phyloP scores from a whole-genome alignment of 805 yeast species.

The Candida manassasensis region DNA sequence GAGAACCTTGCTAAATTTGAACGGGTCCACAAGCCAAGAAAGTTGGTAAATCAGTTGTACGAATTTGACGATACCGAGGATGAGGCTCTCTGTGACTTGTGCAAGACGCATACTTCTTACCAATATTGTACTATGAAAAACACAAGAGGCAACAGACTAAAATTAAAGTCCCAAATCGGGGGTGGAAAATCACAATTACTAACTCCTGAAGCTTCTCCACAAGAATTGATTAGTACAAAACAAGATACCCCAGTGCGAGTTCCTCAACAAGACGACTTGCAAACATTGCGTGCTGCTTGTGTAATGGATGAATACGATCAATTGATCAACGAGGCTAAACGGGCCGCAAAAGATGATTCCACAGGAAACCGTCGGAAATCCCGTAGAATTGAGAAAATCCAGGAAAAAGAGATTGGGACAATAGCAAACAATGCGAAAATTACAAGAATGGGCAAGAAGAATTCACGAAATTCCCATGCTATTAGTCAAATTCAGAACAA shows the following conservation, averaged over 20 bases:
- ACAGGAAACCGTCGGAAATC: constrained; percentile 9
- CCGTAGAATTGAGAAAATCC: constrained; percentile 2
- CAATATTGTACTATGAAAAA: constrained; percentile 41
- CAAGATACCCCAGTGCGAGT: neutral
- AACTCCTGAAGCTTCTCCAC: constrained; percentile 38
- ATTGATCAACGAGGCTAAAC: constrained; percentile 15
- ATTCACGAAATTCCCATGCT: neutral
- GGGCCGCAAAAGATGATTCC: constrained; percentile 10
- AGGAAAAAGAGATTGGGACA: neutral
- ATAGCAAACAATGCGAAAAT: neutral
- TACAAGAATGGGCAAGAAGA: constrained; percentile 5
- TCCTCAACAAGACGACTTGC: constrained; percentile 6
- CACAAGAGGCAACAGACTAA: neutral
- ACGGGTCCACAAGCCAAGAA: constrained; percentile 10
- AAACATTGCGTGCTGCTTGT: constrained; percentile 6
- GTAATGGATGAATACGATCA: constrained; percentile 16
- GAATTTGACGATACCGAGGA: constrained; percentile 27
- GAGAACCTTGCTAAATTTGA: constrained; percentile 13
- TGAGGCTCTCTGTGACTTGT: constrained; percentile 45
- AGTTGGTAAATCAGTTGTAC: constrained; percentile 6
- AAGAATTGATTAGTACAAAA: constrained; percentile 9
- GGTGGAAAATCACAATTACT: constrained; percentile 23
- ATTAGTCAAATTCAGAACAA: constrained; percentile 23
- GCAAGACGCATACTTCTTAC: constrained; percentile 46
- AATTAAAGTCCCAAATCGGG: constrained; percentile 10